phyloP scores from a whole-genome alignment of 192 early-diverging fungal species.

The Cladochytrium replicatum region DNA sequence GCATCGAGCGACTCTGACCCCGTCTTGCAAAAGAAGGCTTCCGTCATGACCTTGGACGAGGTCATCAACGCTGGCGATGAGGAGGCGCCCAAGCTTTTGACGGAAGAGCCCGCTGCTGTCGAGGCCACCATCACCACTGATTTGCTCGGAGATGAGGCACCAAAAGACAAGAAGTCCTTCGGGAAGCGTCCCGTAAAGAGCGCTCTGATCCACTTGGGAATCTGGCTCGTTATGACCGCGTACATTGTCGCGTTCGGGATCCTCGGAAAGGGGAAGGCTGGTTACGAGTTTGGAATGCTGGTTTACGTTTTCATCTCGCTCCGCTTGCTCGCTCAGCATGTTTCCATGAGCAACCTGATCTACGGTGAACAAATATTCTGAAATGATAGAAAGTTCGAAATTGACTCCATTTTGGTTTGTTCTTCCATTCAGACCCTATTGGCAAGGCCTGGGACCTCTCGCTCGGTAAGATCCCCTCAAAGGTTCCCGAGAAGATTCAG shows the following conservation, averaged over 20 bases:
- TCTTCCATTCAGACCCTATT: constrained; percentile 27
- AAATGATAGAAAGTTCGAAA: too few species aligned
- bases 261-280: constrained; percentile 35
- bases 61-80: too few species aligned
- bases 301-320: constrained; percentile 32
- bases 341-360: constrained; percentile 31
- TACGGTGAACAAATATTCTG: too few species aligned
- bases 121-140: too few species aligned
- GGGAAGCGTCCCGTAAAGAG: constrained; percentile 27
- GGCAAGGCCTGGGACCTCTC: constrained; percentile 18
- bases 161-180: constrained; percentile 26
- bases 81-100: too few species aligned
- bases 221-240: constrained; percentile 45
- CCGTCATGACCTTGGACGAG: too few species aligned
- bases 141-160: too few species aligned
- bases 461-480: constrained; percentile 11
- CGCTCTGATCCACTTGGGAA: constrained; percentile 21
- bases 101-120: too few species aligned
- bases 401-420: not conserved
- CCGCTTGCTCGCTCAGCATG: constrained; percentile 34
- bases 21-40: too few species aligned
- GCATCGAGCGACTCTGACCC: too few species aligned
- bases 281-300: constrained; percentile 23
- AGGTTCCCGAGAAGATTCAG: constrained; percentile 32
- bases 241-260: constrained; percentile 54